These are phyloP conservation scores for Scutellaria galericulata DNA, from an alignment of 257 asterid genomes.

Conservation along the genomic window DNA sequence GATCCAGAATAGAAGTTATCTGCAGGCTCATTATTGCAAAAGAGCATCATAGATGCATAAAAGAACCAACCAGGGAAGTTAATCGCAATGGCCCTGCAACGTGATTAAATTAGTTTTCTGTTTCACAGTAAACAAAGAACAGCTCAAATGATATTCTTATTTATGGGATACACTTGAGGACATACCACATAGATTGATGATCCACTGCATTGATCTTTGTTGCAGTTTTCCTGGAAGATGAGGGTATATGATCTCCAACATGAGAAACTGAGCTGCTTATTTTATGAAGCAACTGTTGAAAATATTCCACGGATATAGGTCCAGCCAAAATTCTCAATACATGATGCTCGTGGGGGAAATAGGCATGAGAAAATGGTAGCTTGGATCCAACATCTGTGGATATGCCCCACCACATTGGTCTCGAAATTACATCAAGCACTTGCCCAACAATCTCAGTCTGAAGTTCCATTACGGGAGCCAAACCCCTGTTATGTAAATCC, in stretches of 20 bases:
- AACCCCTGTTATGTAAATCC: slow-evolving; percentile 70
- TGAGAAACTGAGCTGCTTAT: slow-evolving; percentile 45
- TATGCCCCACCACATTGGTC: slow-evolving; percentile 87
- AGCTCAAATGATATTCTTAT: slow-evolving; percentile 28
- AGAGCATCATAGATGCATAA: slow-evolving; percentile 67
- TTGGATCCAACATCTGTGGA: slow-evolving; percentile 65
- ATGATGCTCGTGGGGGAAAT: slow-evolving; percentile 60
- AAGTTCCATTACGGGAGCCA: slow-evolving; percentile 72
- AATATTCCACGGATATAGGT: slow-evolving; percentile 55
- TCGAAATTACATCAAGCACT: slow-evolving; percentile 64
- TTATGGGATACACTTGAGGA: slow-evolving; percentile 30
- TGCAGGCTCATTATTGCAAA: slow-evolving; percentile 35
- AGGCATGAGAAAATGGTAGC: slow-evolving; percentile 73
- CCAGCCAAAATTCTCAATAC: slow-evolving; percentile 58
- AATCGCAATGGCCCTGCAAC: slow-evolving; percentile 65
- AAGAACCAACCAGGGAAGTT: slow-evolving; percentile 79
- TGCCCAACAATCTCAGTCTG: slow-evolving; percentile 56
- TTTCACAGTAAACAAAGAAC: slow-evolving; percentile 28
- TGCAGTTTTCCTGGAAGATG: slow-evolving; percentile 45
- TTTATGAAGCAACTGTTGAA: slow-evolving; percentile 54
- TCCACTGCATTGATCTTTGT: slow-evolving; percentile 49
- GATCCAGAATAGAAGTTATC: slow-evolving; percentile 38
- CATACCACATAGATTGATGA: slow-evolving; percentile 71
- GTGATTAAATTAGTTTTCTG: slow-evolving; percentile 23
- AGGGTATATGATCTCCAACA: slow-evolving; percentile 34